A percentile compares a stretch with the other conserved stretches of the same genome.
These are phyloP conservation scores for Sphaerosporella brunnea DNA, from an alignment of 495 filamentous ascomycete genomes.

Conservation along the genomic window DNA sequence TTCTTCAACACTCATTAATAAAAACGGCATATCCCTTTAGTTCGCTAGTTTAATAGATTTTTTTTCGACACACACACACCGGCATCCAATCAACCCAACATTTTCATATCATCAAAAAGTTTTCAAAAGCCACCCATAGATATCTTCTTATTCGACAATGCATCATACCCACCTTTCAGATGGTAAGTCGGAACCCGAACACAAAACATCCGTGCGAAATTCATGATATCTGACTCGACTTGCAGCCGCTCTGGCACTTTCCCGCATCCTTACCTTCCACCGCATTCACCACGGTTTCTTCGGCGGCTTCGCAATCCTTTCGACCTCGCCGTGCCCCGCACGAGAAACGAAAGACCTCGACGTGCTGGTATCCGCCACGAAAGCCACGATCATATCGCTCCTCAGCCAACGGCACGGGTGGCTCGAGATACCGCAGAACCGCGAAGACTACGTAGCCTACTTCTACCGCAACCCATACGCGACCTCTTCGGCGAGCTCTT, in stretches of 20 bases:
- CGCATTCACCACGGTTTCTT: conserved; percentile 26
- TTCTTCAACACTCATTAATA: not conserved
- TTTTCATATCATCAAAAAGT: not conserved
- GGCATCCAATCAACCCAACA: not conserved
- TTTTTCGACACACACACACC: not conserved
- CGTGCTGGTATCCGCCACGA: conserved; percentile 23
- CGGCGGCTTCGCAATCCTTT: conserved; percentile 26
- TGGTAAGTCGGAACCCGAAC: no score
- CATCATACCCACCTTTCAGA: conserved; percentile 2
- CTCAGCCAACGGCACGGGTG: conserved; percentile 19
- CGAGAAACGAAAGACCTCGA: conserved; percentile 28
- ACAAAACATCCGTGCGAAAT: no score
- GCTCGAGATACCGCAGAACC: conserved; percentile 25
- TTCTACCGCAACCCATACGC: conserved; percentile 21
- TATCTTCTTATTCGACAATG: conserved; percentile 2
- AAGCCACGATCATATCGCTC: conserved; percentile 18
- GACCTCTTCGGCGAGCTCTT: no score
- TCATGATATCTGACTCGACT: not conserved
- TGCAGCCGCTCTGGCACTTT: conserved; percentile 23
- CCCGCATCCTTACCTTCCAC: conserved; percentile 24
- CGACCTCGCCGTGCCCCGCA: conserved; percentile 8
- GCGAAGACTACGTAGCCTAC: conserved; percentile 27
- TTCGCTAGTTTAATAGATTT: not conserved
- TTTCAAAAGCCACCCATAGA: not conserved
- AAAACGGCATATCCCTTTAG: not conserved